Base-by-base conservation (phyloP, 768 basidiomycete genomes). In the Multifurca ochricompacta region DNA sequence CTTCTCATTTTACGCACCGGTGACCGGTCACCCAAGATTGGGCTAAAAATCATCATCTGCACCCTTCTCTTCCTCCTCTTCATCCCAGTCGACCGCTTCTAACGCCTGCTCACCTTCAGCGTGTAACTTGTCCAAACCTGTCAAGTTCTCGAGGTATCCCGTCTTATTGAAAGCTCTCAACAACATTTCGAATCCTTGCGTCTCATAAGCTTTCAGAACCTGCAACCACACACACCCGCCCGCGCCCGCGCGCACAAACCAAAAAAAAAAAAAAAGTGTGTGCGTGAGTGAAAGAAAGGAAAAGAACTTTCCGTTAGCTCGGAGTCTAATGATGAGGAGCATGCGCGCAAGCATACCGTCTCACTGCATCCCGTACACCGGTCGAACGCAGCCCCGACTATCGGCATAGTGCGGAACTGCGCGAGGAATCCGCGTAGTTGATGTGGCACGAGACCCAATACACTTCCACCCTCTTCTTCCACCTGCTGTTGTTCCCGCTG, bases 291-390 rank as follows among this genome's bases (percentile, higher is more conserved):
- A n/a, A n/a, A n/a, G n/a, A n/a, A n/a, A n/a, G n/a, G n/a, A n/a
- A n/a, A n/a, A n/a, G n/a, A n/a, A n/a, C n/a, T n/a, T n/a, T n/a
- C n/a, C n/a, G n/a, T n/a, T n/a, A n/a, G n/a, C n/a, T n/a, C n/a
- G n/a, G n/a, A n/a, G n/a, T n/a, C n/a, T n/a, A n/a, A n/a, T n/a
- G n/a, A n/a, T n/a, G n/a, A n/a, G n/a, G n/a, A n/a, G n/a, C n/a
- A n/a, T n/a, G n/a, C n/a, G n/a, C n/a, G 47, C 43, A 2, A 4
- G 69, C 80, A 59, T 54, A 91, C 91, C 19, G 75, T 75, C 59
- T 87, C 82, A 50, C 87, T 88, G 65, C 96, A 99, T 0, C 91
- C 96, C 1, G 93, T 95, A 67, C 95, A 99, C 51, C 76, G 73
- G 50, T 84, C 79, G 65, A 87, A 99, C 1, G 92, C 90, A 2